Evolutionary conservation across 352 stramenopile genomes (phyloP).

Genomic region (Pythium dissimile): DNA sequence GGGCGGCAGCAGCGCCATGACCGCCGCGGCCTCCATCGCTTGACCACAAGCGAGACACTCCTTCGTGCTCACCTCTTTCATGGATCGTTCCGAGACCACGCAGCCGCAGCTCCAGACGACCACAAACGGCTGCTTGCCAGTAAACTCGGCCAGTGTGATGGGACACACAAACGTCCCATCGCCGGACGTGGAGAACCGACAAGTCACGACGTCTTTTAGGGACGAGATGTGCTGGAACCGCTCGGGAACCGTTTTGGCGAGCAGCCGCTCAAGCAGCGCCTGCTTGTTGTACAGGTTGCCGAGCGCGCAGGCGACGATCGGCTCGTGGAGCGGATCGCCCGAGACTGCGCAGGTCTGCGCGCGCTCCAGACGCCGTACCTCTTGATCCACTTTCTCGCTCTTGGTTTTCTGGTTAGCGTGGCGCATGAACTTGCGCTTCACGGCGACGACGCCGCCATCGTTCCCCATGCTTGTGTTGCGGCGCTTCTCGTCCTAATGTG

Average conservation of each 20-base stretch:
- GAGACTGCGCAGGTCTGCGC: constrained; percentile 80
- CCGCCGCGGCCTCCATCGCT: constrained; percentile 41
- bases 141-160: constrained; percentile 86
- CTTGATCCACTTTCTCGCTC: constrained; percentile 61
- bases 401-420: constrained; percentile 75
- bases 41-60: constrained; percentile 73
- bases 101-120: constrained; percentile 80
- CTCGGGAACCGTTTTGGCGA: constrained; percentile 74
- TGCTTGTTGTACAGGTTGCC: constrained; percentile 94
- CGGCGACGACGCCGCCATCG: constrained; percentile 92
- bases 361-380: constrained; percentile 53
- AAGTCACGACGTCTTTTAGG: constrained; percentile 87
- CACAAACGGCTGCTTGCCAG: constrained; percentile 84
- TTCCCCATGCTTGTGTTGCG: constrained; percentile 84
- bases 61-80: constrained; percentile 75
- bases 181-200: constrained; percentile 31
- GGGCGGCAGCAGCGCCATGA: constrained; percentile 55
- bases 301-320: constrained; percentile 85
- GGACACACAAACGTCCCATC: constrained; percentile 49
- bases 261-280: constrained; percentile 72
- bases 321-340: constrained; percentile 71
- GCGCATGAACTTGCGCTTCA: constrained; percentile 93
- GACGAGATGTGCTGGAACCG: constrained; percentile 78
- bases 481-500: background rate
- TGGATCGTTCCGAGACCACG: constrained; percentile 83